phyloP scores from a whole-genome alignment of 2,329 filamentous ascomycete genomes.

The Trichoderma sp. region DNA sequence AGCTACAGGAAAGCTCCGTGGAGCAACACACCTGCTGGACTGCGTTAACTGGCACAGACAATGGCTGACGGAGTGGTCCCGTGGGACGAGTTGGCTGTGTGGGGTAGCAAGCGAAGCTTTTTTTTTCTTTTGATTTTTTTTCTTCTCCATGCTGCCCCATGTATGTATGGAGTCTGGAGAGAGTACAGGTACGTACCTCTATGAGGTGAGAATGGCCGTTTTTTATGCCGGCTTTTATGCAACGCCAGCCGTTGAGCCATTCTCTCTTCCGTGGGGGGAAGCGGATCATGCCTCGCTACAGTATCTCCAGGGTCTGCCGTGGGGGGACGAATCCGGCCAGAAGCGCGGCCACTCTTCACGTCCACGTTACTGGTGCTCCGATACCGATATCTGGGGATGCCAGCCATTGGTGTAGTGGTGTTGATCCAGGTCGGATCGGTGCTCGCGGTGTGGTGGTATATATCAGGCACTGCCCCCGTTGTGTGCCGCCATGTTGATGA shows the following conservation, averaged over 20 bases:
- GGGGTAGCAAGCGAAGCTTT: slow-evolving; percentile 13
- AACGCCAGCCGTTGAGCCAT: neutral
- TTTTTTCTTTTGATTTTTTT: neutral
- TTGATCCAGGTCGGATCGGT: neutral
- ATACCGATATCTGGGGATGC: neutral
- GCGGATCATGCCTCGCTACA: neutral
- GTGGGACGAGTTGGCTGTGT: slow-evolving; percentile 15
- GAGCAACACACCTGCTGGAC: slow-evolving; percentile 11
- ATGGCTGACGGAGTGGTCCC: slow-evolving; percentile 16
- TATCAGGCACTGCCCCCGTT: neutral
- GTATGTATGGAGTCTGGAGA: neutral
- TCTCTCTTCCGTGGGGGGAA: slow-evolving; percentile 18
- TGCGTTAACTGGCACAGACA: slow-evolving; percentile 11
- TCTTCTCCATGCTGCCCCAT: neutral
- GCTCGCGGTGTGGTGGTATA: neutral
- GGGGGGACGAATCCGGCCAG: slow-evolving; percentile 13
- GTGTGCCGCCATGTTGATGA: neutral
- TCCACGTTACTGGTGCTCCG: neutral
- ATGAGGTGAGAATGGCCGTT: neutral
- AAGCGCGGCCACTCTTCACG: neutral
- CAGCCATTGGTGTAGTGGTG: slow-evolving; percentile 3
- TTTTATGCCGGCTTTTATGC: slow-evolving; percentile 7
- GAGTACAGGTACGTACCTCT: neutral
- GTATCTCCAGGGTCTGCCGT: neutral
- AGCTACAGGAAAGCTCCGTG: slow-evolving; percentile 17